Conservation (phyloP, 1,284 basidiomycete species). For the Cutaneotrichosporon sp. region DNA sequence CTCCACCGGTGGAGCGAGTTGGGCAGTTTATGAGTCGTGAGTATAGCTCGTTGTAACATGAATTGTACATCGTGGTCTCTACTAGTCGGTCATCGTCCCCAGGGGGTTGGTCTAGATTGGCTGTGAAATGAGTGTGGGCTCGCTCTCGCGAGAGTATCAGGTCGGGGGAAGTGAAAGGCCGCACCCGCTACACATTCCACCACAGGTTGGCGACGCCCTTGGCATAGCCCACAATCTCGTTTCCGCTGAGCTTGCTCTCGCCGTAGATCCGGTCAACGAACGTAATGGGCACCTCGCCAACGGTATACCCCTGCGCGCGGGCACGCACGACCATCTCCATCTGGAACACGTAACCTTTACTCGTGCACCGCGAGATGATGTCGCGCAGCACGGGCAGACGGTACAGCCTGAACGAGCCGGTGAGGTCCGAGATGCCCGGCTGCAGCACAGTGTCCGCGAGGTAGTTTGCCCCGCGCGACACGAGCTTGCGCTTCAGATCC, state of each 20-base stretch:
- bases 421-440: conserved; percentile 79
- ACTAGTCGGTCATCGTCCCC: conserved; percentile 2
- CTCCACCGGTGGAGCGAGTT: too few relatives aligned
- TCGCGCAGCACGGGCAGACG: conserved; percentile 67
- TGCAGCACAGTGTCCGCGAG: conserved; percentile 73
- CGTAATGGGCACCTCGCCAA: conserved; percentile 87
- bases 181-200: conserved; percentile 52
- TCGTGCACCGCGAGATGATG: conserved; percentile 75
- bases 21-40: too few relatives aligned
- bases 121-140: too few relatives aligned
- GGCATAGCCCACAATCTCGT: conserved; percentile 81
- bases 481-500: conserved; percentile 80
- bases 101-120: too few relatives aligned
- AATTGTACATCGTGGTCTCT: conserved; percentile 12
- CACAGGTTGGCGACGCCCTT: conserved; percentile 81
- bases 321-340: conserved; percentile 97
- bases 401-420: conserved; percentile 80
- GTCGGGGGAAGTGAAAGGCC: too few relatives aligned
- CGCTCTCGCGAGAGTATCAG: too few relatives aligned
- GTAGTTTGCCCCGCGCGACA: conserved; percentile 79
- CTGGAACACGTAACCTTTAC: conserved; percentile 90
- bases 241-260: conserved; percentile 82
- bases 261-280: conserved; percentile 90
- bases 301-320: conserved; percentile 68
- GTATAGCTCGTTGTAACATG: conserved; percentile 7